Percentiles rank a stretch among this genome's conserved stretches.
These are phyloP conservation scores for Poa pratensis DNA, from an alignment of 176 grass and related monocot genomes.

Conservation along the genomic window DNA sequence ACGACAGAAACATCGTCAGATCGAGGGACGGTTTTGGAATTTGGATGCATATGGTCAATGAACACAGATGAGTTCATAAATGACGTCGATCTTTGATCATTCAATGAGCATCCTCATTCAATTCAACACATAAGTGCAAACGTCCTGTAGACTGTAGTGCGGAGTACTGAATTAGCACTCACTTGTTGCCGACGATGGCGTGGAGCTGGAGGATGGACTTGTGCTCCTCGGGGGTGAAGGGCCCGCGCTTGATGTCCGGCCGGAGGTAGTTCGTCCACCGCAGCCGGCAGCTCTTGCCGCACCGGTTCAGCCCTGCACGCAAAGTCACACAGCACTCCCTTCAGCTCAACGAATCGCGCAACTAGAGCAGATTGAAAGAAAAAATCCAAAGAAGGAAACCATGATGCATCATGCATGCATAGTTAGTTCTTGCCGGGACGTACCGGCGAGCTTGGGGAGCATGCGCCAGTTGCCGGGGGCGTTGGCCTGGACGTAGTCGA, in stretches of 20 bases:
- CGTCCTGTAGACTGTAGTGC: neutral
- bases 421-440: neutral
- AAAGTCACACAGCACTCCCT: neutral
- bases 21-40: conserved; percentile 1
- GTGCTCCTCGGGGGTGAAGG: conserved; percentile 87
- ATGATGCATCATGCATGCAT: no score
- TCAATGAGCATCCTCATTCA: conserved; percentile 12
- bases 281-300: conserved; percentile 97
- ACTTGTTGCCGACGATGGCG: conserved; percentile 97
- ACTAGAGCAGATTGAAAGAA: neutral
- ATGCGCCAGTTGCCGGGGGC: conserved; percentile 88
- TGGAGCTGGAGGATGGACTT: conserved; percentile 93
- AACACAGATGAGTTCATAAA: neutral
- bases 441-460: conserved; percentile 94
- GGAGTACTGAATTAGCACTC: neutral
- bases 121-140: neutral
- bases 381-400: no score
- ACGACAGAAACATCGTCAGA: conserved; percentile 9
- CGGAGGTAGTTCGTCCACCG: conserved; percentile 99
- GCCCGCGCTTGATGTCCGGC: conserved; percentile 96
- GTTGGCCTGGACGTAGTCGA: conserved; percentile 81
- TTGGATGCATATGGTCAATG: conserved; percentile 7
- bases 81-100: conserved; percentile 19
- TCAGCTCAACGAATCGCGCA: conserved; percentile 5
- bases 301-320: conserved; percentile 82